Base-by-base conservation (phyloP, 2,329 filamentous ascomycete species). In the Sphaerulina musiva region DNA sequence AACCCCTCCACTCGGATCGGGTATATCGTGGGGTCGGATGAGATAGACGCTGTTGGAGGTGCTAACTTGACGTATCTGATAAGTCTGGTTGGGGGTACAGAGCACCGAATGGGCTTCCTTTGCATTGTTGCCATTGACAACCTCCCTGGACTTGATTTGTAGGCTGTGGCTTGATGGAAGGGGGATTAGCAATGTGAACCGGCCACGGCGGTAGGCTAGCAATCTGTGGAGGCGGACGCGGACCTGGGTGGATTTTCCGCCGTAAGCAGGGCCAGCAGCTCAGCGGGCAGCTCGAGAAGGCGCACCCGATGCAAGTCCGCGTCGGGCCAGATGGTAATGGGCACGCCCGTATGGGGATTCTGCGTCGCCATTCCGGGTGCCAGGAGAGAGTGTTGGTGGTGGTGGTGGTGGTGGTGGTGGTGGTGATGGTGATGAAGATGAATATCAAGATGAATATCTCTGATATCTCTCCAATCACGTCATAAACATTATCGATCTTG, bases 401-500 rank as follows among this genome's bases (percentile, higher is more conserved):
- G 34, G 29, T 48, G 26, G 2, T 29, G 26, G 3, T 29, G 26
- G 26, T 29, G 26, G 3, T 29, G 26, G 26, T 29, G 26, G 26
- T 29, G 26, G 5, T 29, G 26, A 4, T 7, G 1, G 4, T 2
- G 20, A 4, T 20, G 20, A 20, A 20, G 20, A 20, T 20, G 20
- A 20, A 20, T 1, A 20, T 20, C 2, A 20, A 20, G 20, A 20
- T 20, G 20, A 20, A 20, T 17, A 29, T n/a, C n/a, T 82, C 80
- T 53, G 86, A 81, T 51, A 98, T 75, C 55, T 86, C 84, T 42
- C 80, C 77, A 53, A 95, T 80, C 26, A 93, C 80, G 12, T 90
- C 85, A 39, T 77, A 74, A 1, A 84, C 80, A 68, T 90, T 87
- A 45, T 95, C 89, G 60, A 92, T 85, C 73, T 81, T 85, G 59